Base-by-base conservation (phyloP, 2,329 filamentous ascomycete genomes). In the Leptographium wingfieldii region DNA sequence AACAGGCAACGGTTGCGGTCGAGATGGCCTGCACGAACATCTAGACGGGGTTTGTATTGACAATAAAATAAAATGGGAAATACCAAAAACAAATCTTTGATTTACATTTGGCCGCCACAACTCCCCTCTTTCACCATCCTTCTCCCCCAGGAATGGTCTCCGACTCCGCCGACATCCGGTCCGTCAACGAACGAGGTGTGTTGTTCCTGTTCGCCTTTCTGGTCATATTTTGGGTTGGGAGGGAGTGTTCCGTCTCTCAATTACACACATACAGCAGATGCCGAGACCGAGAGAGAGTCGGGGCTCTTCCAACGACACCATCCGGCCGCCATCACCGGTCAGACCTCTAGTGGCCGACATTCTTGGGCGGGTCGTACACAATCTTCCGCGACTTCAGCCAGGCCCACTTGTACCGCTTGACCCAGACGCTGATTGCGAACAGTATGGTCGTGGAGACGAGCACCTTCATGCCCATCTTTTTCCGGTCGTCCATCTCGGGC, bases 351-450 rank as follows among this genome's bases (percentile, higher is more conserved):
- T 64, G 69, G 58, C 68, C 76, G 69, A 71, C 72, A 63, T 74
- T 75, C 71, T 80, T 78, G 59, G 90, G 90, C 65, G 90, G 89
- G 73, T 85, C 88, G 78, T 95, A 96, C 68, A 85, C 80, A 68
- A 97, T 79, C 86, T 97, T 96, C 72, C 94, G 87, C 69, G 91
- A 88, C 87, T 99, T 99, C 75, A 99, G 79, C 70, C 88, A 86
- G 63, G 91, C 82, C 94, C 94, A 99, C 85, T 97, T 99, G 86
- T 99, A 99, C 79, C 92, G 86, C 88, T 99, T 99, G 66, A 97
- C 87, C 91, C 92, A 99, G 69, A 99, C 84, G 74, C 88, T 95
- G 70, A 97, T 70, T 60, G 90, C 90, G 72, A 90, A 88, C 65
- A 99, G 80, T 63, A 86, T 83, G 63, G 87, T 81, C 59, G 85